Evolutionary conservation across 257 asterid species (phyloP), one percentile per base, ranked within the genome.

Genomic region (Lycium barbarum): DNA sequence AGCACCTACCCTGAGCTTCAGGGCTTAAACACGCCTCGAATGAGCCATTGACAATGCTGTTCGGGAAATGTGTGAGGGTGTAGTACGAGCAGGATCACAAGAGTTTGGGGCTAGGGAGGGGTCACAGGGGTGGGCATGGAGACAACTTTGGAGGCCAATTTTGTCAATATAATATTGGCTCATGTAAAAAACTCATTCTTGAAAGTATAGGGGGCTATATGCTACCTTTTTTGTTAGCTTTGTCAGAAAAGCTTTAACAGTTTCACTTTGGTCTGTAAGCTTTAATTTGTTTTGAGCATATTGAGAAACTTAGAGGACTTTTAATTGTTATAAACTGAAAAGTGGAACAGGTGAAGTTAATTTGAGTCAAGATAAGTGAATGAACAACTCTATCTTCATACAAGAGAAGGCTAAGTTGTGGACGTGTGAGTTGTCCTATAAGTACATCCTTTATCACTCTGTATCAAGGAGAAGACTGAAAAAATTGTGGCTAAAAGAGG

Each of bases 381-480:
- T 26, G 33, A 26, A 26, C 33, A 26, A 26, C 33, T 26, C 33
- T 26, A 26, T 26, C 33, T 26, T 26, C 33, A 26, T 26, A 26
- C 33, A 43, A 45, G 55, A 71, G 57, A 71, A 71, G 36, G 55
- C 79, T 71, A 71, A 71, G 79, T 71, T 71, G 51, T 71, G 79
- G 79, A 43, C 57, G 26, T 72, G 55, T 72, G 57, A 45, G 80
- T 72, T 72, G 58, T 72, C 36, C 45, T 72, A 18, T 72, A 45
- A 40, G 18, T 72, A 12, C 80, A 45, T 72, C 36, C 80, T 72
- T 72, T 5, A 45, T 45, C 36, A 72, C 5, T 20, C 80, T 72
- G 58, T 72, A 72, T n/a, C 36, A 45, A 45, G 36, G 36, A 72
- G 80, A 72, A 72, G 80, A 72, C 22, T 72, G 80, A 26, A 26